Evolutionary conservation across 2,329 filamentous ascomycete species (phyloP).

Genomic region (Chrysosporium keratinophilum): DNA sequence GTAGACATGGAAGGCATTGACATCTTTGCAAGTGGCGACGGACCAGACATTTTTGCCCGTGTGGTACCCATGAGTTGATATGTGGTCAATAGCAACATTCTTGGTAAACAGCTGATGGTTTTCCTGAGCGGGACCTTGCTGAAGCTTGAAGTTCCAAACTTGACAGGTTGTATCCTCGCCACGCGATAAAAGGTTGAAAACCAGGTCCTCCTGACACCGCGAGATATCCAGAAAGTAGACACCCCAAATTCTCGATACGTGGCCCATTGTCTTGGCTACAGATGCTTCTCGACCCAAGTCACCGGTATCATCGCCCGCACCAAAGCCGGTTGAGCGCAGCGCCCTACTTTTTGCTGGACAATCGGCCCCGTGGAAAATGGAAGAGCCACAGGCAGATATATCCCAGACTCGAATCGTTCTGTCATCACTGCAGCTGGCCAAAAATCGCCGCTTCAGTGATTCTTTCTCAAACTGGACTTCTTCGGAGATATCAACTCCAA

Average conservation of each 20-base stretch:
- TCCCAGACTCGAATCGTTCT: conserved; percentile 84
- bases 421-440: conserved; percentile 92
- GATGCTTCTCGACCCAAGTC: conserved; percentile 36
- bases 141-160: conserved; percentile 53
- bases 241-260: conserved; percentile 81
- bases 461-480: conserved; percentile 33
- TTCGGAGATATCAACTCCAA: conserved; percentile 71
- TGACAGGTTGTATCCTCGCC: conserved; percentile 75
- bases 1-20: conserved; percentile 36
- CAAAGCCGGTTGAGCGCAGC: conserved; percentile 48
- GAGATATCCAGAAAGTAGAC: conserved; percentile 52
- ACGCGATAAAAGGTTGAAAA: conserved; percentile 58
- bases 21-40: conserved; percentile 36
- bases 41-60: conserved; percentile 89
- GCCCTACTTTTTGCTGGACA: neutral
- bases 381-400: conserved; percentile 47
- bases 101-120: conserved; percentile 20
- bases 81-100: conserved; percentile 39
- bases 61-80: conserved; percentile 54
- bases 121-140: conserved; percentile 13
- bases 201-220: conserved; percentile 17
- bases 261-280: conserved; percentile 69
- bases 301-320: conserved; percentile 30
- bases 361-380: conserved; percentile 25
- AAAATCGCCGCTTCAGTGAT: conserved; percentile 45